A percentile compares a stretch with the other conserved stretches of the same genome.
These are phyloP conservation scores for Cunninghamia lanceolata DNA, from an alignment of 75 land plant species.

Conservation along the genomic window DNA sequence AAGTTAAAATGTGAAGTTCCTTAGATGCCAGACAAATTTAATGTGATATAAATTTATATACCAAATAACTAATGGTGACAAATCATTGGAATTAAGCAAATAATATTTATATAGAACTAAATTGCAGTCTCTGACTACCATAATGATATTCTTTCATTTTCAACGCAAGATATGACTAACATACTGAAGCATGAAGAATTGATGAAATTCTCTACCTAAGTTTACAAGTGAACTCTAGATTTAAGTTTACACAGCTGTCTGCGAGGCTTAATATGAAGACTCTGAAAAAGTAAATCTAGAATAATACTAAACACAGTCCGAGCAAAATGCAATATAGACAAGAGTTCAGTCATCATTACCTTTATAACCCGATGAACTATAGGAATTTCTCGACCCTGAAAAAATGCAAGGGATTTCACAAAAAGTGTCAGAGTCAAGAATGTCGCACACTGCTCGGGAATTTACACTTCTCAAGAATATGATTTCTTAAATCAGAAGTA, in stretches of 20 bases:
- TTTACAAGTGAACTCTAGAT: background rate
- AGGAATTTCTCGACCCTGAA: conserved; percentile 54
- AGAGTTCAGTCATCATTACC: conserved; percentile 24
- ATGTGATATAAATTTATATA: too few species aligned
- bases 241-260: background rate
- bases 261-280: background rate
- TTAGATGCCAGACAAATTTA: background rate
- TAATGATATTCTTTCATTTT: background rate
- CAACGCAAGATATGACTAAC: background rate
- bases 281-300: background rate
- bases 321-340: background rate
- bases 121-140: background rate
- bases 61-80: background rate
- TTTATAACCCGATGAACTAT: conserved; percentile 65
- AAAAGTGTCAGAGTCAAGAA: background rate
- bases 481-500: background rate
- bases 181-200: background rate
- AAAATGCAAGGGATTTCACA: background rate
- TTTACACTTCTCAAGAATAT: background rate
- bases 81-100: background rate
- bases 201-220: background rate
- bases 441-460: background rate
- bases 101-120: background rate
- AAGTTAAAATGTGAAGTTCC: background rate
- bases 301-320: background rate